Evolutionary conservation across 768 basidiomycete species (phyloP), one percentile per base, ranked within the genome.

Genomic region (Lactifluus hygrophoroides): DNA sequence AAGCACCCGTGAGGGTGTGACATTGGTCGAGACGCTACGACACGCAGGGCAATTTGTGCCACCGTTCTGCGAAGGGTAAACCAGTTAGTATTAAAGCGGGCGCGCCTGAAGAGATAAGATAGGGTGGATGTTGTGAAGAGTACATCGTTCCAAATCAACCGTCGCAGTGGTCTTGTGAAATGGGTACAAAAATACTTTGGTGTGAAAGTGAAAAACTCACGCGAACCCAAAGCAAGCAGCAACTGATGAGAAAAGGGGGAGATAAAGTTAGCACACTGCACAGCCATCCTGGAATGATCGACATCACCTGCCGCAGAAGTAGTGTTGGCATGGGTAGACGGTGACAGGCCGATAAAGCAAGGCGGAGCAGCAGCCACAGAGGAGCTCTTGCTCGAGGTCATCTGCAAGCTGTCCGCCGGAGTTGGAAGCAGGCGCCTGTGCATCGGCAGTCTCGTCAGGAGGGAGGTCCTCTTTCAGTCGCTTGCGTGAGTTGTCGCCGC

Each of bases 31-130:
- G n/a, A 75, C 63, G 25, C 82, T 79, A 54, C 90, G 84, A 66
- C 90, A 93, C 6, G 86, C 83, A 14, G 90, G 90, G 68, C 90
- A 93, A 65, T 82, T 88, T 19, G 86, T 85, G 53, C 90, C 90
- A 35, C 88, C 87, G 65, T 92, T 92, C 89, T 92, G 64, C 14
- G 45, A 34, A 17, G 54, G 53, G 21, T n/a, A 14, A 37, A 21
- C 44, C 21, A 13, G 56, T 56, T n/a, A 52, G 54, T 30, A 43
- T 40, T 6, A 38, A 14, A 38, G 49, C 27, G 17, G 34, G 30
- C 35, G 13, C n/a, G 43, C 27, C 19, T 16, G 19, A 37, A 38
- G 32, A 44, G 57, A 61, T 42, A 58, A 56, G 56, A 59, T 69
- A 35, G 64, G 62, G 68, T 19, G 66, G 61, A 40, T 27, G 13